Percentiles rank a stretch among this genome's conserved stretches.
phyloP scores from a whole-genome alignment of 768 basidiomycete species.

The Galerina marginata region DNA sequence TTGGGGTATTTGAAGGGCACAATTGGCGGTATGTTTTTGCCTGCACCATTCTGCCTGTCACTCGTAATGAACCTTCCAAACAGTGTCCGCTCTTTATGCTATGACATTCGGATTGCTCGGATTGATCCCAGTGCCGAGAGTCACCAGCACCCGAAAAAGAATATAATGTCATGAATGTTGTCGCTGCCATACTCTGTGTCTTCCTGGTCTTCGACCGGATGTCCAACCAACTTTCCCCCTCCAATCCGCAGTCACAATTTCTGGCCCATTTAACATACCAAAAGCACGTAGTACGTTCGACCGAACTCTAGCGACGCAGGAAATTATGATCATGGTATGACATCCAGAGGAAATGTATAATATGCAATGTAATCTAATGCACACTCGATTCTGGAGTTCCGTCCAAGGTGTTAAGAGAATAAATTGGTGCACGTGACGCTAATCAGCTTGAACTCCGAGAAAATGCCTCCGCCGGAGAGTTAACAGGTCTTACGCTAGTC shows the following conservation, averaged over 20 bases:
- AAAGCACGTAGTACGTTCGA: background rate
- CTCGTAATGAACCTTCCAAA: background rate
- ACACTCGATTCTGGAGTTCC: background rate
- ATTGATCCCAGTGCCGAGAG: constrained; percentile 67
- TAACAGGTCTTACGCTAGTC: background rate
- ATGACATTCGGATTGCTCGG: constrained; percentile 78
- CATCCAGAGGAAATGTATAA: constrained; percentile 1
- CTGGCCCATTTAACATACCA: background rate
- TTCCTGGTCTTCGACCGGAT: background rate
- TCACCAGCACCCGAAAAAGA: constrained; percentile 33
- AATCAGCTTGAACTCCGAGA: background rate
- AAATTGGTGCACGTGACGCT: constrained; percentile 4
- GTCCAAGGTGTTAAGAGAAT: background rate
- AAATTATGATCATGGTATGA: background rate
- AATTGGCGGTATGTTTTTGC: constrained; percentile 57
- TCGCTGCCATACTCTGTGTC: background rate
- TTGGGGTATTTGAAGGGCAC: constrained; percentile 69
- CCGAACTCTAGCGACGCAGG: background rate
- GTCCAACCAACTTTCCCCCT: background rate
- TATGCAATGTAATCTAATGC: constrained; percentile 8
- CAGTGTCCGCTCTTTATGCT: constrained; percentile 74
- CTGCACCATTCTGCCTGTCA: constrained; percentile 11
- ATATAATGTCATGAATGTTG: constrained; percentile 4
- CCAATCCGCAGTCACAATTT: background rate
- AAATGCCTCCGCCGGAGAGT: background rate